Conservation (phyloP, 2,329 filamentous ascomycete species). For the Monilinia fructicola region DNA sequence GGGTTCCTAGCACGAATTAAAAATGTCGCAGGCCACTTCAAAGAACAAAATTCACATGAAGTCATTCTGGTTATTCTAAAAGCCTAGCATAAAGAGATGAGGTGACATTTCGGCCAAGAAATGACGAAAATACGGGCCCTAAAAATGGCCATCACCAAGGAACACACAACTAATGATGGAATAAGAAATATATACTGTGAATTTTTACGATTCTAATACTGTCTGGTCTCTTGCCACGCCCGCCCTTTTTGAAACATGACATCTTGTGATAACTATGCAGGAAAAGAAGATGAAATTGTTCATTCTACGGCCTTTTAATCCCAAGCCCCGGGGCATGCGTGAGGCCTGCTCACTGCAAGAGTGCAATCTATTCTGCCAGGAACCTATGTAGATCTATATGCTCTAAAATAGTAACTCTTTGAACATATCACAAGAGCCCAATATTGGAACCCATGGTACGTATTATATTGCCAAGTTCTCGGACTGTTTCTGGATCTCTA, state of each 20-base stretch:
- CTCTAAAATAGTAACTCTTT: neutral
- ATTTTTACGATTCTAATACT: neutral
- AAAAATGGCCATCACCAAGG: neutral
- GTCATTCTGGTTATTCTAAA: neutral
- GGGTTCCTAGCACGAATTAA: too few species aligned
- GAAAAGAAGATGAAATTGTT: neutral
- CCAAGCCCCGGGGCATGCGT: neutral
- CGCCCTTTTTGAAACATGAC: neutral
- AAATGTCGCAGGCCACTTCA: neutral
- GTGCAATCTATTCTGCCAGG: neutral
- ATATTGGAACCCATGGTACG: conserved; percentile 31
- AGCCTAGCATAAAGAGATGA: neutral
- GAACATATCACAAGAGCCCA: conserved; percentile 9
- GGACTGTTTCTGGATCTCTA: conserved; percentile 45
- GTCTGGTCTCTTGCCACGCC: neutral
- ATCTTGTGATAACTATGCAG: neutral
- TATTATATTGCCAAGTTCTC: conserved; percentile 38
- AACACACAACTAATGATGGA: neutral
- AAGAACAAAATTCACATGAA: neutral
- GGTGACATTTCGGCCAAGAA: neutral
- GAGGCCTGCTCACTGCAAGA: conserved; percentile 9
- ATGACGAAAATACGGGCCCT: neutral
- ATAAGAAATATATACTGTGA: neutral
- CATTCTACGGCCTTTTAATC: neutral
- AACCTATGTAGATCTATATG: neutral